Evolutionary conservation across 169 alveolate species (phyloP).

Genomic region (Babesia bigemina): DNA sequence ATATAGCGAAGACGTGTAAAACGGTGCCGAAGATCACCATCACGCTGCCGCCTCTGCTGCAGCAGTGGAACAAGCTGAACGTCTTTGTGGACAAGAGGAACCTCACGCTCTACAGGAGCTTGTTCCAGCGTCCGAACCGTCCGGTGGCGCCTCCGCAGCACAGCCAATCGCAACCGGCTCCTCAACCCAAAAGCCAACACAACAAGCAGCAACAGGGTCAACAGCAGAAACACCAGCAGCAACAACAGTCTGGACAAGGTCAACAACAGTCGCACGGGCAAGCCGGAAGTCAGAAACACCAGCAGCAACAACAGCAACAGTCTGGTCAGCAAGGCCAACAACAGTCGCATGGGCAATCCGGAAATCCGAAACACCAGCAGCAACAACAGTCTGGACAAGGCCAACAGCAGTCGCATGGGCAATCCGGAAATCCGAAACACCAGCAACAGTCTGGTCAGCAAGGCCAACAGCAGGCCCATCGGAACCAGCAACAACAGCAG

Average conservation of each 20-base stretch:
- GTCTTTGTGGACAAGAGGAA: constrained; percentile 29
- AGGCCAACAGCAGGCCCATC: too few species aligned
- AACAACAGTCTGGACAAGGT: too few species aligned
- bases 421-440: too few species aligned
- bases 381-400: background rate
- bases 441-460: too few species aligned
- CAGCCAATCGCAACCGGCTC: background rate
- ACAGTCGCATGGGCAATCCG: background rate
- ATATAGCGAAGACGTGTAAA: constrained; percentile 21
- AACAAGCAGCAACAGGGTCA: background rate
- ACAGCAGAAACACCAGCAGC: background rate
- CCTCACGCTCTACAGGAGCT: constrained; percentile 23
- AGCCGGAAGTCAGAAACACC: background rate
- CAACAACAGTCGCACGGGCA: background rate
- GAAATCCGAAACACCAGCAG: background rate
- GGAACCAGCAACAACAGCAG: too few species aligned
- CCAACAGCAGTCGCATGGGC: background rate
- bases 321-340: background rate
- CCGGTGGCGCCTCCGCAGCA: background rate
- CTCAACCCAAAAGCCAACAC: background rate
- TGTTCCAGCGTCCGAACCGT: constrained; percentile 14
- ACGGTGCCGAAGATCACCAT: constrained; percentile 10
- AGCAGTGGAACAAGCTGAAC: constrained; percentile 54
- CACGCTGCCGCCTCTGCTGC: constrained; percentile 57
- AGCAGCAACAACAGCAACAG: background rate